These are phyloP conservation scores for Vickermania spadyakhi DNA, from an alignment of 208 protist species.

Conservation along the genomic window DNA sequence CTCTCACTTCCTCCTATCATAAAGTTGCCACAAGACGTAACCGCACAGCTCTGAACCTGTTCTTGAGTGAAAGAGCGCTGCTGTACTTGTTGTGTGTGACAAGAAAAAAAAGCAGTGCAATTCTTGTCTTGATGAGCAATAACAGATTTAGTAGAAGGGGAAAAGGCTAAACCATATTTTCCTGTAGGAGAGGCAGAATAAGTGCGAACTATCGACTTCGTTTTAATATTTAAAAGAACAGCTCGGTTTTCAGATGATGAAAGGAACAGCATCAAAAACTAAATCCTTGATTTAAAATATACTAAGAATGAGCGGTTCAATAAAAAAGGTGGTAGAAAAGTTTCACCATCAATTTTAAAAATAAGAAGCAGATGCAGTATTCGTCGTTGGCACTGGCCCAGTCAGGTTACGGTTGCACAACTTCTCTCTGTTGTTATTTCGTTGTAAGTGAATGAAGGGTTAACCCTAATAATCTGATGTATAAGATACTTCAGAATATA, in stretches of 20 bases:
- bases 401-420: no score
- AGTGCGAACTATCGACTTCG: conserved; percentile 32
- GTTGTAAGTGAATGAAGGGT: no score
- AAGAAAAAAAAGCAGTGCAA: conserved; percentile 50
- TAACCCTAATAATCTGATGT: no score
- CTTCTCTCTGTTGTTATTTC: no score
- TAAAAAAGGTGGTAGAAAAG: neutral
- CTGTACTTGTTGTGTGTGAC: conserved; percentile 53
- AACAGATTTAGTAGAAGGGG: conserved; percentile 20
- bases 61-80: conserved; percentile 65
- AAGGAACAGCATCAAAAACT: conserved; percentile 59
- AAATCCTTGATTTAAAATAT: neutral
- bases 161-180: conserved; percentile 33
- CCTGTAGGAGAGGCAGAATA: conserved; percentile 25
- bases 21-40: conserved; percentile 50
- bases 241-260: conserved; percentile 28
- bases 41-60: conserved; percentile 31
- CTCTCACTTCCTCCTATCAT: conserved; percentile 43
- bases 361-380: neutral
- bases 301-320: neutral
- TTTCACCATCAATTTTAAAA: neutral
- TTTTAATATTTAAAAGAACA: conserved; percentile 42
- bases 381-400: no score
- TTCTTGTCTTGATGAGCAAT: conserved; percentile 37
- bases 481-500: no score